Percentiles rank a stretch among this genome's conserved stretches.
Conservation (phyloP, 352 stramenopile species). For the Phytophthora pisi region DNA sequence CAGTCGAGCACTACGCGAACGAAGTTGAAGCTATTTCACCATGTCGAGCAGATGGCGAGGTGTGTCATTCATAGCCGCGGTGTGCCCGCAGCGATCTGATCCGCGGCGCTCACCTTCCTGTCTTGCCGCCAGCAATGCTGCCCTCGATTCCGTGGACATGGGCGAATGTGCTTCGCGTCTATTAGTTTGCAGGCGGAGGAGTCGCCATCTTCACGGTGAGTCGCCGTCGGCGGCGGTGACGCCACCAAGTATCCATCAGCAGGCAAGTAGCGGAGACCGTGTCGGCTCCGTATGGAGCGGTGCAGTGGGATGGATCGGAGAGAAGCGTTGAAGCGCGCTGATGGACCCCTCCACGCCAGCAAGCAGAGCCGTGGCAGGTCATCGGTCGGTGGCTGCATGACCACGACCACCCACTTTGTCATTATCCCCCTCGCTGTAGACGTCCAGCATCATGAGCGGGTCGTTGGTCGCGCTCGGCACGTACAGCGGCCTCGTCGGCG, state of each 20-base stretch:
- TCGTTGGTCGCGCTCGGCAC: conserved; percentile 23
- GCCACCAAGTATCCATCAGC: no score
- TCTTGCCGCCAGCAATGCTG: no score
- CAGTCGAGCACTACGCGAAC: neutral
- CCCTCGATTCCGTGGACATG: no score
- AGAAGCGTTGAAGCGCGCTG: conserved; percentile 8
- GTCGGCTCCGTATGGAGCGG: conserved; percentile 3
- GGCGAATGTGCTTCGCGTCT: no score
- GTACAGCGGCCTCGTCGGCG: conserved; percentile 23
- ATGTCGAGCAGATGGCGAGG: neutral
- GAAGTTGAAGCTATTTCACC: neutral
- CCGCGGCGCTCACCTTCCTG: neutral
- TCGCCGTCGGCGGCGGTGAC: no score
- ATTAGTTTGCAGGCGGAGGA: no score
- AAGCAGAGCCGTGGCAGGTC: conserved; percentile 12
- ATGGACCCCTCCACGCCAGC: conserved; percentile 21
- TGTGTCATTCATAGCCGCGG: neutral
- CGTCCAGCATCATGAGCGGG: conserved; percentile 15
- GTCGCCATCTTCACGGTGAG: no score
- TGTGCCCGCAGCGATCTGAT: neutral
- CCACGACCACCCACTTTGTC: conserved; percentile 11
- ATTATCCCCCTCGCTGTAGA: conserved; percentile 6
- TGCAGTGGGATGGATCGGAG: conserved; percentile 8
- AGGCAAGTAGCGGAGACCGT: conserved; percentile 7
- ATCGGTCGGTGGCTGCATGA: neutral